Evolutionary conservation across 768 basidiomycete species (phyloP), one percentile per base, ranked within the genome.

Genomic region (Hypholoma fasciculare): DNA sequence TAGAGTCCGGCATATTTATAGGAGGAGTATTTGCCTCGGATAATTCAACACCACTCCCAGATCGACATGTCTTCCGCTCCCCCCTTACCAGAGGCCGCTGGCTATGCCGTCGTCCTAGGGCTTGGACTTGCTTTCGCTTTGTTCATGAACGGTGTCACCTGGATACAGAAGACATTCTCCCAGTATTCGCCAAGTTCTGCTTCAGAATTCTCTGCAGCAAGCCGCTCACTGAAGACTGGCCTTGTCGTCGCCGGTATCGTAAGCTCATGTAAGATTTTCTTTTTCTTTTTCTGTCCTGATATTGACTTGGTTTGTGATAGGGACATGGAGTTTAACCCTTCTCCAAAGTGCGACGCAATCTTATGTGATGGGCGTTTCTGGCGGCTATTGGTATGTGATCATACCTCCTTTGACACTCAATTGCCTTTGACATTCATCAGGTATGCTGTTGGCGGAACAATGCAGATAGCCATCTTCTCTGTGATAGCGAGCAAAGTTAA

Each of bases 401-500:
- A 26, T 16, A 26, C 8, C 44, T 17, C 30, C 50, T 3, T 36
- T 39, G 11, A 26, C n/a, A 4, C 14, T 20, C 27, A 30, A 34
- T 48, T 14, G 2, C 7, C 11, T 8, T n/a, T 42, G 20, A 26
- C 11, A 37, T 36, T 34, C 30, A 7, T 47, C 37, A 65, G 66
- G 65, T 68, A 65, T 51, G 61, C 59, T 39, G 56, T 60, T 26
- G 63, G 64, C 38, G 67, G 62, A 17, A 70, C 74, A 19, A 69
- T 34, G 30, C 30, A 34, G 30, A 34, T 34, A 34, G 30, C 30
- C 3, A 34, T 34, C 30, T 34, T 34, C 30, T 34, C 30, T 9
- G 30, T 34, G 9, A 34, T 34, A 6, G 30, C 30, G 30, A 34
- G 68, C 54, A 71, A 72, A 63, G 66, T 71, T 54, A 75, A 74